These are phyloP conservation scores for Pholiota microspora DNA, from an alignment of 768 basidiomycete genomes.

Conservation along the genomic window DNA sequence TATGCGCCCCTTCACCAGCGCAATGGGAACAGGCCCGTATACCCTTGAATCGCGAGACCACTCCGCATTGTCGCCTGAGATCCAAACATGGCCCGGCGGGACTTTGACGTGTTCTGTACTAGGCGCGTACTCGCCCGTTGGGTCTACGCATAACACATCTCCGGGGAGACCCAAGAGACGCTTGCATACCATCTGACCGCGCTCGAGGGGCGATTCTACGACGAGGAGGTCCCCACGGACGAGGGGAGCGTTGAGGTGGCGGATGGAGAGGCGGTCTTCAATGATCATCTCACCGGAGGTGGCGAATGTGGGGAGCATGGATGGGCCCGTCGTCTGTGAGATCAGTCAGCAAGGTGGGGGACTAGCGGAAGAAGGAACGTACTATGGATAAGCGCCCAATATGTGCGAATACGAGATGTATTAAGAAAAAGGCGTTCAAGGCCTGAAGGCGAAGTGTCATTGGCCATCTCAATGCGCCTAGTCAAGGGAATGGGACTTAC, in stretches of 20 bases:
- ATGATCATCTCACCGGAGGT: constrained; percentile 57
- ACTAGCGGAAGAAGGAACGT: neutral
- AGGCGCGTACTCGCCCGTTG: constrained; percentile 62
- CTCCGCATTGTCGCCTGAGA: constrained; percentile 84
- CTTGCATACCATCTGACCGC: constrained; percentile 75
- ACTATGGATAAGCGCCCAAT: constrained; percentile 57
- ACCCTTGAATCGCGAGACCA: constrained; percentile 83
- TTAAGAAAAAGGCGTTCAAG: constrained; percentile 51
- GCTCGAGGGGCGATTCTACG: constrained; percentile 67
- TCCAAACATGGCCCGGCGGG: constrained; percentile 88
- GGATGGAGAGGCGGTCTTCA: constrained; percentile 57
- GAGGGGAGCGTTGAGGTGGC: constrained; percentile 48
- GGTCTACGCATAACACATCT: constrained; percentile 87
- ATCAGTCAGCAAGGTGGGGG: neutral
- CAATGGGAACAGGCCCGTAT: constrained; percentile 92
- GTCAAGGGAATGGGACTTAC: constrained; percentile 5
- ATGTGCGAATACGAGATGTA: constrained; percentile 65
- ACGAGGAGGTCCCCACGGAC: constrained; percentile 78
- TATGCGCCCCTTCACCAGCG: constrained; percentile 68
- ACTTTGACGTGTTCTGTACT: constrained; percentile 73
- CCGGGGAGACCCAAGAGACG: constrained; percentile 88
- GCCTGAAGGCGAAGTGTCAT: constrained; percentile 37
- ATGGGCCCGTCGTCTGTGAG: constrained; percentile 64
- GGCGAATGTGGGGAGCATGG: constrained; percentile 79
- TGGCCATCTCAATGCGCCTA: too few relatives aligned